A percentile compares a stretch with the other conserved stretches of the same genome.
Conservation (phyloP, 495 filamentous ascomycete genomes). For the Copromyces sp. region DNA sequence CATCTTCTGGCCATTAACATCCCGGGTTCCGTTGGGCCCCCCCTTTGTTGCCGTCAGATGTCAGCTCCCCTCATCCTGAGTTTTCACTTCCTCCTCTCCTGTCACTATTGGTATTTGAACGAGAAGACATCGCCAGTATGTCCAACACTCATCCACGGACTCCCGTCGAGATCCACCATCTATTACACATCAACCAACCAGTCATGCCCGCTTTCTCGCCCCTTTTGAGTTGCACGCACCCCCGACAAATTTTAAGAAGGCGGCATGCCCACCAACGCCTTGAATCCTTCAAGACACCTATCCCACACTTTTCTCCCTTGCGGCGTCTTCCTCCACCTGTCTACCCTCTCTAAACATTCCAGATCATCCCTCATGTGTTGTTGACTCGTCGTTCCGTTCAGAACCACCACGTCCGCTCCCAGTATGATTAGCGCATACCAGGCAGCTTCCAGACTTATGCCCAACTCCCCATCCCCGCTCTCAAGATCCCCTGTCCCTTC, state of each 20-base stretch:
- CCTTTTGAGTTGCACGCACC: not conserved
- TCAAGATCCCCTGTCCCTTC: not conserved
- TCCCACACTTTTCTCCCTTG: conserved; percentile 36
- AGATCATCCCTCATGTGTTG: conserved; percentile 59
- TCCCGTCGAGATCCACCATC: not conserved
- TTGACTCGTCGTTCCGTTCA: conserved; percentile 60
- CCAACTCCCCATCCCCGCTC: conserved; percentile 14
- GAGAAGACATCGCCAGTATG: not conserved
- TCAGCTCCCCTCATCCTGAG: not conserved
- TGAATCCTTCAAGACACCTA: conserved; percentile 35
- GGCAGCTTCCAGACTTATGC: conserved; percentile 38
- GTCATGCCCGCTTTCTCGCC: not conserved
- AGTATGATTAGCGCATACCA: conserved; percentile 60
- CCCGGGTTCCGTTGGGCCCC: not conserved
- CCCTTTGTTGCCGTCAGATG: not conserved
- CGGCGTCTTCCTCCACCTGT: conserved; percentile 34
- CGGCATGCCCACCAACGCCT: conserved; percentile 9
- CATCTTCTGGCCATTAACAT: not conserved
- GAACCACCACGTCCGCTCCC: conserved; percentile 44
- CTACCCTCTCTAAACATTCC: conserved; percentile 40
- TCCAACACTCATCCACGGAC: not conserved
- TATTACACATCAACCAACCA: not conserved
- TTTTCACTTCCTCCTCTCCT: not conserved
- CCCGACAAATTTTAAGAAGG: conserved; percentile 1
- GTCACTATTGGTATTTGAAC: not conserved